Evolutionary conservation across 2,329 filamentous ascomycete species (phyloP).

Genomic region (Tolypocladium tropicale): DNA sequence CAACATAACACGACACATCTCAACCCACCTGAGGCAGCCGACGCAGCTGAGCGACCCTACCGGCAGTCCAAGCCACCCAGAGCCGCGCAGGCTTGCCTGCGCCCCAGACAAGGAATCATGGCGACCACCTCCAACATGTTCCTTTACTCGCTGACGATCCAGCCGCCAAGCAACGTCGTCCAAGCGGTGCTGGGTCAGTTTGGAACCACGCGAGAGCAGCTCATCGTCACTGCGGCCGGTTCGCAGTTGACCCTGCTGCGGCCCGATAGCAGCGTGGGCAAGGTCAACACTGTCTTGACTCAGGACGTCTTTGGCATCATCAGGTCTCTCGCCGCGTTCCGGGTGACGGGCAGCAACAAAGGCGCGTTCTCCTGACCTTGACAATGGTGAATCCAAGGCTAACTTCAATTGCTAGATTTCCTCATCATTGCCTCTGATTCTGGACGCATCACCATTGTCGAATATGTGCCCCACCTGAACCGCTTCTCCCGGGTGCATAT

Average conservation of each 20-base stretch:
- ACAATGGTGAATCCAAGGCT: slow-evolving; percentile 8
- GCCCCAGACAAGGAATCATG: slow-evolving; percentile 52
- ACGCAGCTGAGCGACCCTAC: slow-evolving; percentile 13
- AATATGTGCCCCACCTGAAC: slow-evolving; percentile 81
- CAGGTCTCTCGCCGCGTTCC: slow-evolving; percentile 75
- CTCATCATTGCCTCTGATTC: slow-evolving; percentile 94
- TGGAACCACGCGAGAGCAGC: slow-evolving; percentile 91
- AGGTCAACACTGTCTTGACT: slow-evolving; percentile 74
- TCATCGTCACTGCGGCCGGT: slow-evolving; percentile 88
- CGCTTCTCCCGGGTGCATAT: slow-evolving; percentile 82
- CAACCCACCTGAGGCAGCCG: slow-evolving; percentile 3
- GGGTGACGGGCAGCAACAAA: slow-evolving; percentile 89
- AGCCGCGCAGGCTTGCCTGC: slow-evolving; percentile 42
- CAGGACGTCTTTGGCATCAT: slow-evolving; percentile 97
- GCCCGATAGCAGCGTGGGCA: slow-evolving; percentile 75
- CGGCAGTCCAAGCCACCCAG: slow-evolving; percentile 16
- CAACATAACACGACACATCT: slow-evolving; percentile 7
- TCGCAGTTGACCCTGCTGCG: slow-evolving; percentile 82
- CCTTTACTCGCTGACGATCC: slow-evolving; percentile 93
- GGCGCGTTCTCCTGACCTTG: slow-evolving; percentile 54
- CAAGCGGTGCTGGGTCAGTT: slow-evolving; percentile 94
- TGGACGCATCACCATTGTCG: slow-evolving; percentile 85
- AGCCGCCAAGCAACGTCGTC: slow-evolving; percentile 79
- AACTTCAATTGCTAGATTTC: slow-evolving; percentile 56
- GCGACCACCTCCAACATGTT: slow-evolving; percentile 98